Conservation (phyloP, 1,139 yeast species). For the Hansenula lynferdii region DNA sequence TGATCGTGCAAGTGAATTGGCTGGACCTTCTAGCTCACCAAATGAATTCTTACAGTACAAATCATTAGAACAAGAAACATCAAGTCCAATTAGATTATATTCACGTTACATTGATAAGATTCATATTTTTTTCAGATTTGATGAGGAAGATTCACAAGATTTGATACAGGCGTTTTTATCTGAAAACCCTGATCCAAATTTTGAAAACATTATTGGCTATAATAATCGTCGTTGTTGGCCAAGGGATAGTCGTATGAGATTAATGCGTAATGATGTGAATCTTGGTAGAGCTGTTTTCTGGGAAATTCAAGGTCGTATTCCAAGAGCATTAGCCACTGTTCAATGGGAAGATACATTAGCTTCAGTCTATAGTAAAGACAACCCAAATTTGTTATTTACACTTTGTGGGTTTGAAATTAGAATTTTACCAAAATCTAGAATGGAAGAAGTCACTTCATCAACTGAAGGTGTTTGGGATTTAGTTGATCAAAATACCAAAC, state of each 20-base stretch:
- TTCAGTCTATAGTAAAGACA: conserved; percentile 86
- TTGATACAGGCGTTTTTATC: conserved; percentile 70
- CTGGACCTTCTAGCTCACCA: conserved; percentile 72
- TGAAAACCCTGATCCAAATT: conserved; percentile 90
- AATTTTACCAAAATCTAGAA: conserved; percentile 69
- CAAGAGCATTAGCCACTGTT: conserved; percentile 65
- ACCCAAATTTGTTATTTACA: conserved; percentile 80
- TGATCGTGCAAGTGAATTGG: conserved; percentile 83
- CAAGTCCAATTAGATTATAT: conserved; percentile 76
- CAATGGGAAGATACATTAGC: conserved; percentile 82
- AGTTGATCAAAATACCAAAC: conserved; percentile 64
- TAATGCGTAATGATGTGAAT: conserved; percentile 88
- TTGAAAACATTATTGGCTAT: conserved; percentile 82
- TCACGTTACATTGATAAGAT: conserved; percentile 80
- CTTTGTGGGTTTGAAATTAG: conserved; percentile 97
- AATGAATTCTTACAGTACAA: conserved; percentile 74
- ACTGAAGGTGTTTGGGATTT: conserved; percentile 94
- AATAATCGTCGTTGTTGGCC: conserved; percentile 96
- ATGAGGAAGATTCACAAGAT: conserved; percentile 67
- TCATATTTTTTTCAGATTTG: conserved; percentile 73
- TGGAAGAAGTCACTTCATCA: conserved; percentile 42
- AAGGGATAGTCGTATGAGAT: conserved; percentile 81
- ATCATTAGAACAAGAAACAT: conserved; percentile 49
- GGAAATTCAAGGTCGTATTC: conserved; percentile 81
- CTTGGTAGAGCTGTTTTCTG: conserved; percentile 90